Evolutionary conservation across 2,329 filamentous ascomycete species (phyloP).

Genomic region (Talaromyces rugulosus): DNA sequence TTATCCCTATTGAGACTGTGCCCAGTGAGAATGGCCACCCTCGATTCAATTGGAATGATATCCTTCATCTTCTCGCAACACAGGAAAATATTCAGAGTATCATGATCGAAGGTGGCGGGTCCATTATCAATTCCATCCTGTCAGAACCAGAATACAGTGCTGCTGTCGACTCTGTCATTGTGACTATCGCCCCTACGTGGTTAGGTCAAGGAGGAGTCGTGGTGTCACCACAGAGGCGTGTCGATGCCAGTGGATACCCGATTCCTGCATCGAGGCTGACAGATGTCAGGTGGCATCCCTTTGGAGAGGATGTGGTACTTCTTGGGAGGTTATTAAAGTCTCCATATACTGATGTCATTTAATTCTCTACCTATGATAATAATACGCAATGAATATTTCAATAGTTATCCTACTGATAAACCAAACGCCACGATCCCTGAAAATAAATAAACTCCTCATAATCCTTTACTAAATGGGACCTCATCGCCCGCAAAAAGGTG

Average conservation of each 20-base stretch:
- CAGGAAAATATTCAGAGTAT: constrained; percentile 63
- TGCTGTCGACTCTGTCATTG: constrained; percentile 69
- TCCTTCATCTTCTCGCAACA: constrained; percentile 53
- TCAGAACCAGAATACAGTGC: constrained; percentile 38
- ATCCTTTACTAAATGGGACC: background rate
- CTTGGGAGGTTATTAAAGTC: constrained; percentile 56
- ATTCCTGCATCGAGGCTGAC: constrained; percentile 57
- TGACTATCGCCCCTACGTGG: constrained; percentile 87
- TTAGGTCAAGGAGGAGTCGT: constrained; percentile 75
- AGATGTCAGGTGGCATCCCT: constrained; percentile 67
- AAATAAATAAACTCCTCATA: background rate
- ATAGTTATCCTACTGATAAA: background rate
- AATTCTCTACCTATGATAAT: background rate
- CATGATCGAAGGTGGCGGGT: constrained; percentile 85
- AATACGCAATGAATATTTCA: background rate
- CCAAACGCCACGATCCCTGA: background rate
- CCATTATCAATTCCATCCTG: constrained; percentile 76
- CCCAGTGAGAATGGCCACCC: constrained; percentile 8
- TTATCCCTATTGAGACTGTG: constrained; percentile 21
- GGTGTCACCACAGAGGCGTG: constrained; percentile 62
- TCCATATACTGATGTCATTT: background rate
- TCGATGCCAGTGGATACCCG: constrained; percentile 48
- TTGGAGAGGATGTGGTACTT: constrained; percentile 76
- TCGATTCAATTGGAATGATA: constrained; percentile 53
- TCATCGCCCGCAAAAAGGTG: too few species aligned